Evolutionary conservation across 148 eudicot species (phyloP).

Genomic region (Tetragonia tetragonoides): DNA sequence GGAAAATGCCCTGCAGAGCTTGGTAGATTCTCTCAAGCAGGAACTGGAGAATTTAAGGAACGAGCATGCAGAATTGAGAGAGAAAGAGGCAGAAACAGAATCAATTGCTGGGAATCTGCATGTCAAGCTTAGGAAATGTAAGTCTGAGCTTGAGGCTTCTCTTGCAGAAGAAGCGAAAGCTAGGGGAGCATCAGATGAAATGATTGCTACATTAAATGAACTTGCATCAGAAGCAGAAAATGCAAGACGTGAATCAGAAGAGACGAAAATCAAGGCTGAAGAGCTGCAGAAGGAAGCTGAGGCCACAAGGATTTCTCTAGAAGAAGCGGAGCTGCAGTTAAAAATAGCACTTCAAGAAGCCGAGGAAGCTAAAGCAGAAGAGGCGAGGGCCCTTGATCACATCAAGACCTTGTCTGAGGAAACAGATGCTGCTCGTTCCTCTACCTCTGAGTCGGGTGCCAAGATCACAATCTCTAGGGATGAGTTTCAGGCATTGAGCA

Average conservation of each 20-base stretch:
- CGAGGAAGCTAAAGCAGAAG: conserved; percentile 72
- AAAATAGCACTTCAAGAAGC: conserved; percentile 56
- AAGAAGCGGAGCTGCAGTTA: conserved; percentile 61
- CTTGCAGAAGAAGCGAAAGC: conserved; percentile 56
- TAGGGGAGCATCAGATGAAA: conserved; percentile 56
- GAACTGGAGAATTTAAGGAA: conserved; percentile 62
- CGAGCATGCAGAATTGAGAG: conserved; percentile 66
- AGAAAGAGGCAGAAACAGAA: conserved; percentile 73
- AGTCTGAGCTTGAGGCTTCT: conserved; percentile 66
- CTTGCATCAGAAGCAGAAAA: conserved; percentile 51
- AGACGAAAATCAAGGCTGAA: conserved; percentile 53
- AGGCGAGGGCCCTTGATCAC: conserved; percentile 48
- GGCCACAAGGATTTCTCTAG: conserved; percentile 41
- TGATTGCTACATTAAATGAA: conserved; percentile 52
- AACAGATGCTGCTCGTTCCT: conserved; percentile 62
- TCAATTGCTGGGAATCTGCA: conserved; percentile 72
- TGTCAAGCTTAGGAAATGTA: conserved; percentile 64
- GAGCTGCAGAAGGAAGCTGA: conserved; percentile 62
- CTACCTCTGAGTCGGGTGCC: conserved; percentile 61
- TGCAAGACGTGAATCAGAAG: conserved; percentile 53
- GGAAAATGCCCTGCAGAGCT: conserved; percentile 52
- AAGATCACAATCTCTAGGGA: conserved; percentile 65
- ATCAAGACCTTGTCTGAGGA: conserved; percentile 55
- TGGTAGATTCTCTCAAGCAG: conserved; percentile 60
- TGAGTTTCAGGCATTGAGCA: conserved; percentile 63